phyloP scores from a whole-genome alignment of 257 asterid genomes.

The Jacaranda mimosifolia region DNA sequence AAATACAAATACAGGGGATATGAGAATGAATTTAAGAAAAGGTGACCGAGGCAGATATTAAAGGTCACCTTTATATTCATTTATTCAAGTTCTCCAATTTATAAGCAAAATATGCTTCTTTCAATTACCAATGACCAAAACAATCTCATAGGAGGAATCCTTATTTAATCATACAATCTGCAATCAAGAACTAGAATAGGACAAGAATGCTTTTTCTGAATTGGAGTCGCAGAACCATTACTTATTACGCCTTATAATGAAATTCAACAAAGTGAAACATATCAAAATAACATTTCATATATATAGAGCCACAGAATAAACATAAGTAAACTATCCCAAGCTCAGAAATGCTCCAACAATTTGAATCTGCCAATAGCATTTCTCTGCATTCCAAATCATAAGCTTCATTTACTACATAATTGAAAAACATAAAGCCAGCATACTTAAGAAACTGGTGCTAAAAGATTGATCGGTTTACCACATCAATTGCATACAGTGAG shows the following conservation, averaged over 20 bases:
- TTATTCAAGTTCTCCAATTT: background rate
- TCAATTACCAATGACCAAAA: slow-evolving; percentile 10
- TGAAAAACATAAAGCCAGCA: background rate
- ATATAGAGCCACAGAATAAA: background rate
- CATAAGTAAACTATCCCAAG: background rate
- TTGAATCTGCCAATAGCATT: background rate
- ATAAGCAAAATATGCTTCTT: slow-evolving; percentile 16
- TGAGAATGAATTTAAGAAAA: slow-evolving; percentile 21
- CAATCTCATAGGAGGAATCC: slow-evolving; percentile 4
- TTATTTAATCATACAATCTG: slow-evolving; percentile 3
- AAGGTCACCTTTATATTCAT: background rate
- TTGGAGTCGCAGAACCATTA: background rate
- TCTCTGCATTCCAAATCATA: too few relatives aligned
- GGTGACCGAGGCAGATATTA: slow-evolving; percentile 3
- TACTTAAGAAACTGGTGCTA: background rate
- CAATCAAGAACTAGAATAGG: slow-evolving; percentile 4
- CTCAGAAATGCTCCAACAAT: slow-evolving; percentile 22
- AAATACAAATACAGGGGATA: background rate
- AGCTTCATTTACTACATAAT: too few relatives aligned
- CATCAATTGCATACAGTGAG: background rate
- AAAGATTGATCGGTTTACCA: background rate
- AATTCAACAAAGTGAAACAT: slow-evolving; percentile 11
- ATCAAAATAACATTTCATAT: background rate
- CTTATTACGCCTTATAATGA: background rate
- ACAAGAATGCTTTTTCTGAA: background rate